These are phyloP conservation scores for Alternaria ventricosa DNA, from an alignment of 2,329 filamentous ascomycete species.

Conservation along the genomic window DNA sequence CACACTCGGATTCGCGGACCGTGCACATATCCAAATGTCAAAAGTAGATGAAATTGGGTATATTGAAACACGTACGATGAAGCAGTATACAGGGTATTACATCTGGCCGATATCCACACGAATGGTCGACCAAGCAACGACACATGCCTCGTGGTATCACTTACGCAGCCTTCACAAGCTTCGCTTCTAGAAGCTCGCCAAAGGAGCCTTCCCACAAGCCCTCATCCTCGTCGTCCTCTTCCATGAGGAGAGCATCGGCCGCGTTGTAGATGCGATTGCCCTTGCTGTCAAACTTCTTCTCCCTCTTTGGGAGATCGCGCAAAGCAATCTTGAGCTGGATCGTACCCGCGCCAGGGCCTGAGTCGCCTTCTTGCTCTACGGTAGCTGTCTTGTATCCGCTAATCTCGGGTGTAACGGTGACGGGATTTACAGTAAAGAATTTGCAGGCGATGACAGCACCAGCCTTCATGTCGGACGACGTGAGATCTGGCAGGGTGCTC, in stretches of 20 bases:
- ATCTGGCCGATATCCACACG: background rate
- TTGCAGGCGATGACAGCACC: conserved; percentile 76
- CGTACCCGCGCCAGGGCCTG: conserved; percentile 54
- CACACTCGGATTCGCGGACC: background rate
- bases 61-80: conserved; percentile 9
- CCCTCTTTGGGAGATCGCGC: conserved; percentile 66
- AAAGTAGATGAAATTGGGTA: background rate
- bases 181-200: conserved; percentile 37
- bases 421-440: conserved; percentile 64
- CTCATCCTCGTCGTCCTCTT: conserved; percentile 34
- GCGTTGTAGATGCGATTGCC: conserved; percentile 77
- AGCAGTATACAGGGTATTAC: background rate
- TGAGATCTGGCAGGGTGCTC: conserved; percentile 60
- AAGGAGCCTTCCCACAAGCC: conserved; percentile 35
- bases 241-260: conserved; percentile 50
- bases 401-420: conserved; percentile 68
- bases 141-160: background rate
- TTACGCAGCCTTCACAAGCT: conserved; percentile 34
- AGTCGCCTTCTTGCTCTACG: conserved; percentile 59
- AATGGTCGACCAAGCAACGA: background rate
- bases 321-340: conserved; percentile 71
- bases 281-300: conserved; percentile 69
- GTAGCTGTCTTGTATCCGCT: conserved; percentile 68
- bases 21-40: background rate
- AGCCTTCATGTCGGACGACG: conserved; percentile 55